Evolutionary conservation across 495 filamentous ascomycete genomes (phyloP), one percentile per base, ranked within the genome.

Genomic region (Aspergillus egyptiacus): DNA sequence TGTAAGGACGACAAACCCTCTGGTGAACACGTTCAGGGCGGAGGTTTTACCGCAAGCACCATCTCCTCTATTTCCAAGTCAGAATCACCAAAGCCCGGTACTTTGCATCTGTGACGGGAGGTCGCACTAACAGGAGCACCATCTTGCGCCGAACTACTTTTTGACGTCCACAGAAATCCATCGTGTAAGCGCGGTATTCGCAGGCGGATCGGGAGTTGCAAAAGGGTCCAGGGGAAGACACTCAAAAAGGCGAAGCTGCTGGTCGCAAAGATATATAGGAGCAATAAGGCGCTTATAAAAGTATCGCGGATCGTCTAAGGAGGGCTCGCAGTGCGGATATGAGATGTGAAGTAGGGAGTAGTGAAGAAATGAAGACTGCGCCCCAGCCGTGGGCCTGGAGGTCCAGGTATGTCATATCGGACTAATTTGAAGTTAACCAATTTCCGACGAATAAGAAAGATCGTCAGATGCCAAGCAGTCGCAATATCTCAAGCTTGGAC

Each of bases 11-110:
- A 49, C 79, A 56, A 72, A 94, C 86, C 93, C 93, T 85, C 93
- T 84, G 45, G 93, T 98, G 70, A 98, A 98, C 55, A 98, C 93
- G 67, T 98, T 98, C 67, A 98, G 68, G 53, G 96, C 74, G 36
- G 91, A 96, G 43, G 93, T 98, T 75, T 98, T 98, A 61, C 93
- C 93, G 66, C 88, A 96, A 54, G 93, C 93, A 75, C 93, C 93
- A 68, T 98, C 93, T 57, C 93, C 93, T 65, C 88, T 94, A 58
- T 58, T 37, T 20, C 44, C 10, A 19, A 25, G 54, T 67, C 39
- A 65, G 50, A 36, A 19, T 17, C 37, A 46, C 24, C 52, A 41
- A 22, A 42, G 31, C 15, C 31, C n/a, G 18, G 11, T 11, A 20
- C 34, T 5, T 13, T 45, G 46, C 5, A n/a, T 27, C 2, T 31